These are phyloP conservation scores for Bruguiera parviflora DNA, from an alignment of 345 rosid species.

Conservation along the genomic window DNA sequence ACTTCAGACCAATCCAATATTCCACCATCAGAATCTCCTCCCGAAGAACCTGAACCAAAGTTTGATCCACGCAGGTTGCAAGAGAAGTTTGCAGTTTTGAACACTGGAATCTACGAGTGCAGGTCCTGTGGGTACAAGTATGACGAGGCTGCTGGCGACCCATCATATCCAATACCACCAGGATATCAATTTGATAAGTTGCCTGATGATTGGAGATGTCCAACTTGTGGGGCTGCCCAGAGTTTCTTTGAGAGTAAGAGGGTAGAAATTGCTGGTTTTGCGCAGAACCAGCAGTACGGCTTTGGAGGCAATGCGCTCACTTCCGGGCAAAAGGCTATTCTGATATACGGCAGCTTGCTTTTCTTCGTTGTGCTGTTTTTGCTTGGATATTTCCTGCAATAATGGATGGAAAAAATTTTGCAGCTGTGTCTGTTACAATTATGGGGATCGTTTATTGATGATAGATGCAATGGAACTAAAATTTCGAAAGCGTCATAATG, in stretches of 20 bases:
- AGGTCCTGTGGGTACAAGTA: constrained; percentile 88
- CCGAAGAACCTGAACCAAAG: background rate
- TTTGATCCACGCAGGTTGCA: constrained; percentile 57
- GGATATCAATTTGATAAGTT: constrained; percentile 73
- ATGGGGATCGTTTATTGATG: no score
- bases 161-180: constrained; percentile 83
- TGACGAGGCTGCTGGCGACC: constrained; percentile 87
- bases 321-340: constrained; percentile 77
- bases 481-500: no score
- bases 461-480: no score
- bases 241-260: constrained; percentile 84
- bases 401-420: background rate
- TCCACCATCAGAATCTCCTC: constrained; percentile 6
- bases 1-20: constrained; percentile 23
- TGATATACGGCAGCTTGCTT: constrained; percentile 73
- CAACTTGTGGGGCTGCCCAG: constrained; percentile 91
- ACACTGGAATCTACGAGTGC: constrained; percentile 94
- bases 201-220: constrained; percentile 92
- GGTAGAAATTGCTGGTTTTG: constrained; percentile 97
- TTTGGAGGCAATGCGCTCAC: constrained; percentile 87
- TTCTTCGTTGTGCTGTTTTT: constrained; percentile 66
- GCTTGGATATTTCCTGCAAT: constrained; percentile 85
- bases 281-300: constrained; percentile 90
- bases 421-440: no score
- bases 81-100: constrained; percentile 89